Evolutionary conservation across 371 early-diverging fungal genomes (phyloP), one percentile per base, ranked within the genome.

Genomic region (Mortierella sp.): DNA sequence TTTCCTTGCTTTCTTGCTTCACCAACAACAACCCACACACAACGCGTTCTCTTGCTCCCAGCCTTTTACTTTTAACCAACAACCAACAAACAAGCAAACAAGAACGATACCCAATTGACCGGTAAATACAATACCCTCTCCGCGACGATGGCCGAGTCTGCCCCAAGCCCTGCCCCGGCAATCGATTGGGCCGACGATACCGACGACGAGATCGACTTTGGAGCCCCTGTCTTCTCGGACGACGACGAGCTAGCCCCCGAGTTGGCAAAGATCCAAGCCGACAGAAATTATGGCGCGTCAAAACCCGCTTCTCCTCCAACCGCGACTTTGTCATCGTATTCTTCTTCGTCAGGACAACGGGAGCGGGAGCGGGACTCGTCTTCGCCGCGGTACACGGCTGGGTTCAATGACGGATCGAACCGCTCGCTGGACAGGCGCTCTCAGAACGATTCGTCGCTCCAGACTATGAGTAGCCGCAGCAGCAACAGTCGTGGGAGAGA

Each of bases 121-220:
- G 24, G 43, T 2, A 18, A 32, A 27, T 35, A 29, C 3, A 7
- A 51, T 51, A 51, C 21, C 51, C 21, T 21, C 16, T 54, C 24
- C 8, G 24, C 24, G 54, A 16, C 65, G 29, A 83, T 83, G 83
- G 79, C 58, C 41, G 79, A 55, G 49, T 79, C 83, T 44, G 76
- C 75, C 46, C 14, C 63, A 32, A 63, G 63, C 63, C 63, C 83
- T 27, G 81, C 77, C 16, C 79, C 79, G 1, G 72, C 75, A 71
- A 55, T 81, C 72, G 83, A 86, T 78, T 86, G 87, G 87, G 87
- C 87, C 2, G 87, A 86, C 56, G 87, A 82, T 71, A 81, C 79
- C 14, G 87, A 86, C 65, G 87, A 86, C 43, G 87, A 86, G 71
- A 82, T 86, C 63, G 87, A 86, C 38, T 86, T 86, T 72, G 80